Evolutionary conservation across 257 asterid genomes (phyloP).

Genomic region (Fraxinus pennsylvanica): DNA sequence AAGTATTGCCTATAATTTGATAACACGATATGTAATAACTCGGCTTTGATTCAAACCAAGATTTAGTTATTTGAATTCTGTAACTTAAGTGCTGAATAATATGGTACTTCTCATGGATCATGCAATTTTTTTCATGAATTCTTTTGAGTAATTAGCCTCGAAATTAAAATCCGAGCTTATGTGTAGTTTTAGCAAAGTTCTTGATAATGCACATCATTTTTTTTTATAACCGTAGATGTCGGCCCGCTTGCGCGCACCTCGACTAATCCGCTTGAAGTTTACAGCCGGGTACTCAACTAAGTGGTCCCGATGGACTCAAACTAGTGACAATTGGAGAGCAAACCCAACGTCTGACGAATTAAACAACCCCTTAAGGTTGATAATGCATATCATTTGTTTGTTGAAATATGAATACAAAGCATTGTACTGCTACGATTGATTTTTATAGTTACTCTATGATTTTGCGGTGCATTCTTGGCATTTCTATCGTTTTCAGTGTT

Average conservation of each 20-base stretch:
- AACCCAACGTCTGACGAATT: no score
- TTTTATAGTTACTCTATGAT: not conserved
- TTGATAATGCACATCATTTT: not conserved
- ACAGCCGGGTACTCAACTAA: no score
- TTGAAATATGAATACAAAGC: constrained; percentile 11
- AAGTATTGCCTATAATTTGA: no score
- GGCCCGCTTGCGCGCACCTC: no score
- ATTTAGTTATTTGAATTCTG: not conserved
- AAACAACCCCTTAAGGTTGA: no score
- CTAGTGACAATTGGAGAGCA: no score
- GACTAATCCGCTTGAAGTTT: no score
- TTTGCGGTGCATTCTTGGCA: not conserved
- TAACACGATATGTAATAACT: no score
- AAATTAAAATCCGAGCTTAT: not conserved
- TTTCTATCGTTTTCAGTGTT: not conserved
- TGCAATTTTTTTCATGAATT: not conserved
- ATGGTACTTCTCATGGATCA: not conserved
- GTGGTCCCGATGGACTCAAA: no score
- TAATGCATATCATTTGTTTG: no score
- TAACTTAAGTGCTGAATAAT: not conserved
- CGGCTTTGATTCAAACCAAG: constrained; percentile 8
- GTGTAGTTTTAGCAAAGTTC: constrained; percentile 14
- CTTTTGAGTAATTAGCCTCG: not conserved
- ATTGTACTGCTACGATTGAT: not conserved
- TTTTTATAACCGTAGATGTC: no score